Evolutionary conservation across 2,329 filamentous ascomycete species (phyloP).

Genomic region (Aspergillus versicolor): DNA sequence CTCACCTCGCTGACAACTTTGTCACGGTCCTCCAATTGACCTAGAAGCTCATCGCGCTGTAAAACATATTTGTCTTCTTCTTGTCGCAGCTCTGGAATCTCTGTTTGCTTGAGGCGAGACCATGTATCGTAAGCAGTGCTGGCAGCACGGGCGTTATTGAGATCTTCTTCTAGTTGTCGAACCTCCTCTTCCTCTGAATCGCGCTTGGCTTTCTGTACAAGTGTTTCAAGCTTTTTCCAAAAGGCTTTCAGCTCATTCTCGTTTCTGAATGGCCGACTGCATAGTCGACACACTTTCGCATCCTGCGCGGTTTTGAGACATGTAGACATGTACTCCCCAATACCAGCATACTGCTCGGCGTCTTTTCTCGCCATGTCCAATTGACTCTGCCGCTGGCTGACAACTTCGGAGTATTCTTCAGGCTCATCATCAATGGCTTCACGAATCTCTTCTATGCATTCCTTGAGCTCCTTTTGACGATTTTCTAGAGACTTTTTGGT

Average conservation of each 20-base stretch:
- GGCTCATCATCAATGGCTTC: conserved; percentile 56
- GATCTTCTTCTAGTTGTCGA: conserved; percentile 59
- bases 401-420: conserved; percentile 51
- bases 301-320: conserved; percentile 66
- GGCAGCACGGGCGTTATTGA: conserved; percentile 63
- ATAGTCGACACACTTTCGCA: conserved; percentile 74
- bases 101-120: conserved; percentile 62
- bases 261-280: conserved; percentile 66
- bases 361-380: conserved; percentile 60
- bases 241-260: conserved; percentile 62
- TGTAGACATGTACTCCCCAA: conserved; percentile 69
- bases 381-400: conserved; percentile 52
- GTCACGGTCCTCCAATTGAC: conserved; percentile 67
- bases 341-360: conserved; percentile 64
- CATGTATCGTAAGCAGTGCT: conserved; percentile 73
- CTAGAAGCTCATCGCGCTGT: conserved; percentile 61
- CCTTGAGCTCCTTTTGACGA: conserved; percentile 61
- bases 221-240: conserved; percentile 62
- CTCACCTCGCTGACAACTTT: conserved; percentile 60
- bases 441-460: conserved; percentile 62
- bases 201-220: conserved; percentile 52
- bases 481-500: conserved; percentile 63
- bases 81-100: conserved; percentile 67
- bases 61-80: conserved; percentile 63
- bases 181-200: conserved; percentile 63